Percentiles rank a stretch among this genome's conserved stretches.
Conservation (phyloP, 225 moss, liverwort and hornwort genomes). For the Anthoceros angustus region DNA sequence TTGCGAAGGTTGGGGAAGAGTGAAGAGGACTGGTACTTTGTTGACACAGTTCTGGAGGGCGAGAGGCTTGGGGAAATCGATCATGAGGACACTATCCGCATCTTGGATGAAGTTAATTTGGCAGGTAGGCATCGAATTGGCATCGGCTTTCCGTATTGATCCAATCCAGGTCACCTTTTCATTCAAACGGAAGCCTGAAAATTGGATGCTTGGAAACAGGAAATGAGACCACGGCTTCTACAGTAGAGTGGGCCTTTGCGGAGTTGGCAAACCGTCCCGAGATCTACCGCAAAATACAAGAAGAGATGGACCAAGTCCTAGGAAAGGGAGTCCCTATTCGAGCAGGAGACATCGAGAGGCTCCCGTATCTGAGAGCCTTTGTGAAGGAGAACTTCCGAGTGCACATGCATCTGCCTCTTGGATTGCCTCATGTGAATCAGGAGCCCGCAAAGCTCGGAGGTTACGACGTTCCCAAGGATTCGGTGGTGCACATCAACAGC, state of each 20-base stretch:
- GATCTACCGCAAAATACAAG: not conserved
- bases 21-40: constrained; percentile 6
- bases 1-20: not conserved
- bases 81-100: constrained; percentile 1
- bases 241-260: constrained; percentile 6
- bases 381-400: constrained; percentile 6
- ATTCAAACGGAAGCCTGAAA: not conserved
- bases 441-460: constrained; percentile 7
- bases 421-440: constrained; percentile 9
- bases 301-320: constrained; percentile 1
- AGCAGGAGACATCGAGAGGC: constrained; percentile 1
- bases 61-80: constrained; percentile 9
- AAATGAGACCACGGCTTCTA: not conserved
- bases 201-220: not conserved
- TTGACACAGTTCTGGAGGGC: constrained; percentile 8
- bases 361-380: constrained; percentile 8
- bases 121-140: constrained; percentile 6
- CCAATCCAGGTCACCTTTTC: not conserved
- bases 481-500: not conserved
- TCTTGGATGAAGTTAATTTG: constrained; percentile 6
- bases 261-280: constrained; percentile 6
- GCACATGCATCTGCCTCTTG: constrained; percentile 7
- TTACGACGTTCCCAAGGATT: constrained; percentile 6
- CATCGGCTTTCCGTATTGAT: not conserved
- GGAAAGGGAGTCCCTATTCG: constrained; percentile 8